Evolutionary conservation across 1,139 yeast genomes (phyloP), one percentile per base, ranked within the genome.

Genomic region (Sugiyamaella grinbergsii): DNA sequence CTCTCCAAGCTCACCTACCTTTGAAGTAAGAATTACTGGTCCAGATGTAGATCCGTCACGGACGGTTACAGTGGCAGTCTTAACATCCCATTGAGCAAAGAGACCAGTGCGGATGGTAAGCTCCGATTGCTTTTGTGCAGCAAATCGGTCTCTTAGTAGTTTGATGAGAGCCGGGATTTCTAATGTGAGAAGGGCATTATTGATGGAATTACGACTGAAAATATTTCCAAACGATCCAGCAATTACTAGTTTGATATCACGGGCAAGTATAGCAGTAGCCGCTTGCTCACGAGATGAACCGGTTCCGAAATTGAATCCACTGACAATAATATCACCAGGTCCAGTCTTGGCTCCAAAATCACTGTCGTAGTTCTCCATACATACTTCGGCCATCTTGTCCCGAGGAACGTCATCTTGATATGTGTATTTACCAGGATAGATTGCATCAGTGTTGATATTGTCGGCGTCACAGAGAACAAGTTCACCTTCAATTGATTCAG

Each of bases 241-340:
- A 57, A 94, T 96, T 18, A 93, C 95, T 60, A 93, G 75, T 60
- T 83, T 82, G 80, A 93, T 89, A 53, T 93, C 98, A 63, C 95
- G 81, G 34, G 98, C 98, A 58, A 94, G 77, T 56, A 94, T 86
- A 41, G 95, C 91, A 24, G 98, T 93, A 34, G 98, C 98, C 1
- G 98, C 99, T 73, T 93, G 99, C 70, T 93, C 99, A 72, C 98
- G 83, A n/a, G 96, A 89, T 4, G 98, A 90, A 41, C 98, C 98
- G 16, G 98, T 91, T 61, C 98, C 99, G 66, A 93, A 93, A 68
- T 94, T 94, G 76, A 75, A 94, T 18, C 99, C 99, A 52, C 93
- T 82, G 48, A 93, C 80, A 52, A 93, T 81, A 58, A 93, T 90
- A 69, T 93, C 99, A 51, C 95, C 89, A 5, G 95, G 79, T 58